Base-by-base conservation (phyloP, 2,329 filamentous ascomycete genomes). In the Alternaria arbusti region DNA sequence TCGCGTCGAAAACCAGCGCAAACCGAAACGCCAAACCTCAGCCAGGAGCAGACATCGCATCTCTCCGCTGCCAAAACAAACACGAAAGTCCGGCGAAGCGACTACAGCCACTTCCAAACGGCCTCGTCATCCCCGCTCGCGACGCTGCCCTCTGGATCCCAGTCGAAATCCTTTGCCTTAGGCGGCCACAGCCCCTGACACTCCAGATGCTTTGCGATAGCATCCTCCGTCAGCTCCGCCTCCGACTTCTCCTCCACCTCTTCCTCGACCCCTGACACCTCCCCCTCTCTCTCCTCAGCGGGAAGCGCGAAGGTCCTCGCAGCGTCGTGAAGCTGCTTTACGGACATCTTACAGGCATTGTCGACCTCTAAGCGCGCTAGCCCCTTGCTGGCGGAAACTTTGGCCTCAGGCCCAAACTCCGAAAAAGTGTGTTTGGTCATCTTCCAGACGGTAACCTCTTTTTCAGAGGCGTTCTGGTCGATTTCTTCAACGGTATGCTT, bases 201-300 rank as follows among this genome's bases (percentile, higher is more conserved):
- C 44, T 63, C 47, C 26, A 46, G 30, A 40, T 63, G 49, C 46
- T 20, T 56, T 43, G 32, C 36, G 8, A 70, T 23, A 5, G 47
- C 55, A 20, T 57, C 50, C 25, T 66, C 57, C 8, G 65, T 66
- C 63, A 70, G 54, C 44, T 50, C 28, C 30, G 55, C 45, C 22
- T 54, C 58, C 25, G 30, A 54, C 43, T 52, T 28, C 44, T 56
- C 54, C 44, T 47, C 43, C 59, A 43, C 25, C 23, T 44, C 50
- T 17, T 54, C 59, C 25, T 59, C 54, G 7, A 15, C 23, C 17
- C 44, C 23, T 23, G 9, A 25, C 28, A 50, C 55, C 22, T 26
- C 36, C 13, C 15, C 15, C 25, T 49, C 36, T 25, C 30, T 25
- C 25, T 17, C 54, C 17, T 51, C 30, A 26, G 5, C 22, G 1